These are phyloP conservation scores for Dioszegia aurantiaca DNA, from an alignment of 768 basidiomycete species.

Conservation along the genomic window DNA sequence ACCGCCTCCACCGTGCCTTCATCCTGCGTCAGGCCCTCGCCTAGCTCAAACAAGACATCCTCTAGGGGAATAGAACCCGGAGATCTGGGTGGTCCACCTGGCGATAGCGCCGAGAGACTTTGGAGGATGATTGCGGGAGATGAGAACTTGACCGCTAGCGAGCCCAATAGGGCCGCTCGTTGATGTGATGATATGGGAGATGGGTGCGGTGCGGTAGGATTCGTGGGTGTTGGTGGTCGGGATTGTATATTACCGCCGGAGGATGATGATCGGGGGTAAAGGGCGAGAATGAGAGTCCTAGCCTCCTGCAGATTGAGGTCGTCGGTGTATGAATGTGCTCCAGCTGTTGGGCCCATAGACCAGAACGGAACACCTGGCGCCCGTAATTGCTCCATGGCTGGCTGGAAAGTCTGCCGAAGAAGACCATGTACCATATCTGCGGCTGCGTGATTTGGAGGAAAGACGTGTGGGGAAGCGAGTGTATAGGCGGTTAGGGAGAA, in stretches of 20 bases:
- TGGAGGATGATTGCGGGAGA: constrained; percentile 50
- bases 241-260: constrained; percentile 26
- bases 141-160: constrained; percentile 46
- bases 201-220: constrained; percentile 44
- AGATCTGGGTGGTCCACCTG: constrained; percentile 45
- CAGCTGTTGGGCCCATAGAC: constrained; percentile 29
- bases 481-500: constrained; percentile 44
- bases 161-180: constrained; percentile 34
- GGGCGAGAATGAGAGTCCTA: constrained; percentile 43
- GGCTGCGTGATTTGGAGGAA: constrained; percentile 26
- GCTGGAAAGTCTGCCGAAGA: constrained; percentile 35
- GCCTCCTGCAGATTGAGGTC: constrained; percentile 48
- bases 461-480: constrained; percentile 41
- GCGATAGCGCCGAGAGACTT: constrained; percentile 45
- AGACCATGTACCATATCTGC: constrained; percentile 32
- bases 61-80: constrained; percentile 42
- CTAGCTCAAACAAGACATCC: constrained; percentile 52
- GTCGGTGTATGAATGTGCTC: constrained; percentile 30
- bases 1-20: constrained; percentile 49
- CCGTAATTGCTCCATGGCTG: constrained; percentile 38
- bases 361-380: constrained; percentile 38
- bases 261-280: constrained; percentile 39
- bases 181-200: constrained; percentile 39
- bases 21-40: constrained; percentile 47
- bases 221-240: constrained; percentile 39